These are phyloP conservation scores for Pholiota molesta DNA, from an alignment of 768 basidiomycete genomes.

Conservation along the genomic window DNA sequence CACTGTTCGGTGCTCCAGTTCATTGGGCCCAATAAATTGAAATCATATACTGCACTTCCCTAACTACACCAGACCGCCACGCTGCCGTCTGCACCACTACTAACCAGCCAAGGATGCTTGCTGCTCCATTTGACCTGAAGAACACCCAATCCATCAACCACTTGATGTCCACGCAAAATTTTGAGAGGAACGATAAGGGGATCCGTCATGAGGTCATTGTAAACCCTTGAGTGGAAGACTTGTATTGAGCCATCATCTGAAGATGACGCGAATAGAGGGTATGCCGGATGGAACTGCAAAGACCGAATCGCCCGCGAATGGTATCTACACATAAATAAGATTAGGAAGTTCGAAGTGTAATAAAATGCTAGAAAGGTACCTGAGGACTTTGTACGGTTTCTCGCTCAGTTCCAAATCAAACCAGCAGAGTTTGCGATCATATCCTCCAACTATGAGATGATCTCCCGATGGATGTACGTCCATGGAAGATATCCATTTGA, in stretches of 20 bases:
- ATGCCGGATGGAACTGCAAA: slow-evolving; percentile 89
- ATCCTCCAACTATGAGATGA: slow-evolving; percentile 95
- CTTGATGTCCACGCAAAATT: slow-evolving; percentile 88
- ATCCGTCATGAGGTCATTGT: slow-evolving; percentile 94
- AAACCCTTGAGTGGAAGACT: slow-evolving; percentile 94
- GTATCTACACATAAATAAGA: slow-evolving; percentile 56
- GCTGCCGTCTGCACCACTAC: slow-evolving; percentile 90
- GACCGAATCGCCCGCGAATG: slow-evolving; percentile 93
- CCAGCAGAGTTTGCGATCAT: slow-evolving; percentile 98
- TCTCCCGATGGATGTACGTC: slow-evolving; percentile 96
- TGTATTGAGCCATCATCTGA: slow-evolving; percentile 98
- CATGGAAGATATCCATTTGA: slow-evolving; percentile 97
- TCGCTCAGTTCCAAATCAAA: slow-evolving; percentile 96
- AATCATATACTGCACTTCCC: neutral
- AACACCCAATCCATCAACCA: slow-evolving; percentile 88
- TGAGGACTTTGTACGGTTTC: slow-evolving; percentile 95
- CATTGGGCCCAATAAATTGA: neutral
- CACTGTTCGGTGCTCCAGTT: no score
- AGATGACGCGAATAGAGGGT: slow-evolving; percentile 95
- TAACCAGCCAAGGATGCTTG: slow-evolving; percentile 90
- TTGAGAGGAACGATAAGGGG: slow-evolving; percentile 97
- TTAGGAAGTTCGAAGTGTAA: slow-evolving; percentile 7
- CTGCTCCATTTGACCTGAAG: slow-evolving; percentile 89
- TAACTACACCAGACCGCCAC: slow-evolving; percentile 88
- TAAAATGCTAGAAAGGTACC: slow-evolving; percentile 49